These are phyloP conservation scores for Fusarium nygamai DNA, from an alignment of 2,329 filamentous ascomycete species.

Conservation along the genomic window DNA sequence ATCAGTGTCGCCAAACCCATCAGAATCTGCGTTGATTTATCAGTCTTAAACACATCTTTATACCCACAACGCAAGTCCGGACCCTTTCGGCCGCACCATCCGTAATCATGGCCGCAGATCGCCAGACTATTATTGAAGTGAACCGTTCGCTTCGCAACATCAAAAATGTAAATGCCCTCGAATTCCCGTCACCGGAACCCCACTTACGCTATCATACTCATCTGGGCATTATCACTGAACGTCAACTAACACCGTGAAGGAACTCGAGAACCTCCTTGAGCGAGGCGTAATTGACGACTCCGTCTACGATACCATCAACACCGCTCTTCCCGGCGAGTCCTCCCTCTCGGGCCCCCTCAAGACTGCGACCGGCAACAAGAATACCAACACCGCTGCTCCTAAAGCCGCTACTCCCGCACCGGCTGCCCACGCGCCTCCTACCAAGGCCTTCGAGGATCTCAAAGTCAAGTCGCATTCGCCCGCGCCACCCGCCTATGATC, in stretches of 20 bases:
- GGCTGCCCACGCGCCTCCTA: constrained; percentile 46
- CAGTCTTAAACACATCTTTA: neutral
- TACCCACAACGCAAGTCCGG: constrained; percentile 1
- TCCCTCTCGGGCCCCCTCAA: constrained; percentile 62
- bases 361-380: constrained; percentile 51
- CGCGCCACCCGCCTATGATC: constrained; percentile 62
- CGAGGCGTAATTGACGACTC: constrained; percentile 79
- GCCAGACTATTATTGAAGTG: constrained; percentile 72
- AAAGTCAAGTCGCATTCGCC: constrained; percentile 48
- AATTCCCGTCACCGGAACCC: neutral
- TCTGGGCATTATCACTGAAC: neutral
- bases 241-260: constrained; percentile 60
- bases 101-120: constrained; percentile 59
- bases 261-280: constrained; percentile 90
- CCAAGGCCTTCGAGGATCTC: constrained; percentile 56
- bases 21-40: neutral
- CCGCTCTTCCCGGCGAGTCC: constrained; percentile 77
- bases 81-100: constrained; percentile 10
- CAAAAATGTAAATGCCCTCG: constrained; percentile 71
- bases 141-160: constrained; percentile 89
- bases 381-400: constrained; percentile 43
- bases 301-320: constrained; percentile 78
- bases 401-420: constrained; percentile 44
- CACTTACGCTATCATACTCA: neutral
- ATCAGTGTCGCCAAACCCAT: neutral